phyloP scores from a whole-genome alignment of 202 grass and related monocot genomes.

The Hordeum pubiflorum region DNA sequence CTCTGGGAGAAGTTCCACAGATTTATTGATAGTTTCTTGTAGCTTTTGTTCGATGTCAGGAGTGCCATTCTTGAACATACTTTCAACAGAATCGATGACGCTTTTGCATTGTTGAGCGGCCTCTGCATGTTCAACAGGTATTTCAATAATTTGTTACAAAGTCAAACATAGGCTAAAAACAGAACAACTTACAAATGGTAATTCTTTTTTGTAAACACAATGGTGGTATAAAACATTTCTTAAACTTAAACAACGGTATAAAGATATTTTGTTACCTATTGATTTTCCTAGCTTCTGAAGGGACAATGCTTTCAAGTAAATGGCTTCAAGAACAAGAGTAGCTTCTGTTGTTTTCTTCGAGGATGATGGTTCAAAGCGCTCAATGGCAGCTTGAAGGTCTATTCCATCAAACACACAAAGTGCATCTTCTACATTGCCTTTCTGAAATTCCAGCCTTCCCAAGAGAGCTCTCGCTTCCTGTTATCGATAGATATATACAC shows the following conservation, averaged over 20 bases:
- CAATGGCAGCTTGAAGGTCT: slow-evolving; percentile 74
- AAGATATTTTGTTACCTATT: slow-evolving; percentile 32
- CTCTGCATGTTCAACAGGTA: slow-evolving; percentile 41
- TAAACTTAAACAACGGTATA: too few species aligned
- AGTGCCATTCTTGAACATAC: slow-evolving; percentile 65
- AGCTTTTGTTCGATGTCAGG: slow-evolving; percentile 77
- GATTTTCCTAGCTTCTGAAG: slow-evolving; percentile 75
- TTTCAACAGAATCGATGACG: slow-evolving; percentile 77
- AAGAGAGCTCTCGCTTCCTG: slow-evolving; percentile 88
- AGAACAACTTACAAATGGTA: not conserved
- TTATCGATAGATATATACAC: not conserved
- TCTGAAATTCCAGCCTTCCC: slow-evolving; percentile 82
- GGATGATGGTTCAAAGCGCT: slow-evolving; percentile 53
- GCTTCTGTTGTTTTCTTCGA: slow-evolving; percentile 34
- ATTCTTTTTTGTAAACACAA: not conserved
- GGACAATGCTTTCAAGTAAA: slow-evolving; percentile 87
- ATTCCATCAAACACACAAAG: slow-evolving; percentile 82
- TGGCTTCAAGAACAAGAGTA: slow-evolving; percentile 85
- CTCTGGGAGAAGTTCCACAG: slow-evolving; percentile 84
- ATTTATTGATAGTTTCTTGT: slow-evolving; percentile 78
- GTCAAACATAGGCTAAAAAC: not conserved
- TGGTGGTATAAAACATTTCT: not conserved
- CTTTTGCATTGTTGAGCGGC: slow-evolving; percentile 70
- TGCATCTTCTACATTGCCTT: slow-evolving; percentile 81
- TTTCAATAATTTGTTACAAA: not conserved